Evolutionary conservation across 148 eudicot species (phyloP).

Genomic region (Drosera capensis): DNA sequence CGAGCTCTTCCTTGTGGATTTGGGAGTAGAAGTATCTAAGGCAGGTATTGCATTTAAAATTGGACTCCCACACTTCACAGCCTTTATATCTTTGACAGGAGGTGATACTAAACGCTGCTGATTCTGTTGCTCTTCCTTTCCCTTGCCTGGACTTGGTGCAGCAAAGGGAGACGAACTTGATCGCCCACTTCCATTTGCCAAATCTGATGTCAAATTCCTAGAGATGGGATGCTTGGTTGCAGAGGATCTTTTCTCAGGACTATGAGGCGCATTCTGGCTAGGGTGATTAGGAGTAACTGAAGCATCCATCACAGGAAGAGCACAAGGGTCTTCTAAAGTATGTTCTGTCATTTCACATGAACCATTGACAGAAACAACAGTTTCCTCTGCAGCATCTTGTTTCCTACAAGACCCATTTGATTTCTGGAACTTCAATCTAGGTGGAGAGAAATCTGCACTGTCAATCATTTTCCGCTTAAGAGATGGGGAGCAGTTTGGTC

Average conservation of each 20-base stretch:
- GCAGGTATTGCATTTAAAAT: conserved; percentile 14
- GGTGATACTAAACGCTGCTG: conserved; percentile 14
- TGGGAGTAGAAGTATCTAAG: conserved; percentile 14
- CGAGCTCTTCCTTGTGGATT: conserved; percentile 37
- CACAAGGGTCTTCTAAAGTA: conserved; percentile 2
- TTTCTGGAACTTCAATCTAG: conserved; percentile 28
- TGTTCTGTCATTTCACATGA: conserved; percentile 6
- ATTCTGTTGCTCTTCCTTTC: conserved; percentile 12
- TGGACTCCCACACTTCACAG: conserved; percentile 18
- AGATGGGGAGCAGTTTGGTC: conserved; percentile 6
- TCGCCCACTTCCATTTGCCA: conserved; percentile 7
- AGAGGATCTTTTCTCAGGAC: conserved; percentile 11
- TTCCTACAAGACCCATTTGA: conserved; percentile 12
- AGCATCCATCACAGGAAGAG: conserved; percentile 5
- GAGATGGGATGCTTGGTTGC: conserved; percentile 7
- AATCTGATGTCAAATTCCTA: conserved; percentile 14
- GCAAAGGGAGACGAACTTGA: neutral
- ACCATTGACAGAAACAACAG: conserved; percentile 11
- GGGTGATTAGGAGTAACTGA: neutral
- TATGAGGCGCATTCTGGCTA: conserved; percentile 4
- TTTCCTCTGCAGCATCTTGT: conserved; percentile 13
- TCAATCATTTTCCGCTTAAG: conserved; percentile 36
- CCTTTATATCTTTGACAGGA: conserved; percentile 10
- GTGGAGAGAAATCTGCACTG: conserved; percentile 16
- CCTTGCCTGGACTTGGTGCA: neutral